A percentile compares a stretch with the other conserved stretches of the same genome.
Conservation (phyloP, 352 stramenopile genomes). For the Phytopythium boreale region DNA sequence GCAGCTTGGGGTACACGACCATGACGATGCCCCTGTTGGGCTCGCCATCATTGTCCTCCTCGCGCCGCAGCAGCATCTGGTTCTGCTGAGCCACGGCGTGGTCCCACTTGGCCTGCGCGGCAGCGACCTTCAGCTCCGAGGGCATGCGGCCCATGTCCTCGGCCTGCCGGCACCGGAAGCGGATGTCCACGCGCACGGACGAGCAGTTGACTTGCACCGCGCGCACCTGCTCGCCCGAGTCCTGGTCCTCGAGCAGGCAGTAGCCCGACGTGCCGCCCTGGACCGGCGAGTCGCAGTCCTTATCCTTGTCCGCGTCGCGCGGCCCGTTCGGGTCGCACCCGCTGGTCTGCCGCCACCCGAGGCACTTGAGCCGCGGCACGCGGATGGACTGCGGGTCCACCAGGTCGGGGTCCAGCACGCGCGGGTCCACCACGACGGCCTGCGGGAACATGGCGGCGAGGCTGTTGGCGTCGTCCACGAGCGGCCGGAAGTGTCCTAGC, state of each 20-base stretch:
- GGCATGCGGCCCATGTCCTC: constrained; percentile 28
- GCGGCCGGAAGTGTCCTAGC: neutral
- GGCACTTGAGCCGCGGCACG: constrained; percentile 23
- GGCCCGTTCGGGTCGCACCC: constrained; percentile 23
- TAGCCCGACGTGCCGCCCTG: constrained; percentile 43
- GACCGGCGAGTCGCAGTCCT: constrained; percentile 21
- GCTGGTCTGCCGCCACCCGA: constrained; percentile 22
- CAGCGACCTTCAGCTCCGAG: constrained; percentile 16
- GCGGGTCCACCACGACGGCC: neutral
- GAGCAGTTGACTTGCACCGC: constrained; percentile 34
- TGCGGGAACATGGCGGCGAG: neutral
- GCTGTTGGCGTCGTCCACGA: neutral
- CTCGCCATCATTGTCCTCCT: neutral
- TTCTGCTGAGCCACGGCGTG: neutral
- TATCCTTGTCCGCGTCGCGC: constrained; percentile 14
- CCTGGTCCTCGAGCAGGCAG: constrained; percentile 37
- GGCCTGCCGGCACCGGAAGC: constrained; percentile 38
- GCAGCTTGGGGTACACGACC: constrained; percentile 47
- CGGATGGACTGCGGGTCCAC: constrained; percentile 14
- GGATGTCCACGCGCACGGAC: constrained; percentile 23
- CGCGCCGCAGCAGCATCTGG: neutral
- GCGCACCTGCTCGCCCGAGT: constrained; percentile 29
- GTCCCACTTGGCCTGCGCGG: constrained; percentile 8
- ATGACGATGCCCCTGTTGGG: constrained; percentile 37
- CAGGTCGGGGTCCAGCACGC: constrained; percentile 5